phyloP scores from a whole-genome alignment of 2,329 filamentous ascomycete genomes.

The Aspergillus ustus region DNA sequence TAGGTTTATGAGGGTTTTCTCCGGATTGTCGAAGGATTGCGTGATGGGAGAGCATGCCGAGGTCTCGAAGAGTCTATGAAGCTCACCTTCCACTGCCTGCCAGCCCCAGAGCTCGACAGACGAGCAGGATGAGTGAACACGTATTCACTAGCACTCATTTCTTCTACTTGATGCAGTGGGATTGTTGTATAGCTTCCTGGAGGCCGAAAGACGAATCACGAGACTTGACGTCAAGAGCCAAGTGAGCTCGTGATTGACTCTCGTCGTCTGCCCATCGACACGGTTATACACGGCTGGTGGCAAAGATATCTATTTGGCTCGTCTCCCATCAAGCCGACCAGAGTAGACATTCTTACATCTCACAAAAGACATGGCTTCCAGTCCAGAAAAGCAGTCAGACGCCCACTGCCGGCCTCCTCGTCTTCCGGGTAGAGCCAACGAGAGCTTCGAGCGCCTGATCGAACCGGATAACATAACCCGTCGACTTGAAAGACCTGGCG shows the following conservation, averaged over 20 bases:
- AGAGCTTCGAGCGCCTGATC: not conserved
- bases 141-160: not conserved
- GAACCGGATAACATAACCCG: not conserved
- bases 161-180: not conserved
- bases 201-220: constrained; percentile 8
- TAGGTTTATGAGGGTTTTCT: constrained; percentile 1
- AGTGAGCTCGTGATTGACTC: not conserved
- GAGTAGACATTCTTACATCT: constrained; percentile 1
- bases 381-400: constrained; percentile 4
- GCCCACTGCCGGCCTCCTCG: not conserved
- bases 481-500: constrained; percentile 13
- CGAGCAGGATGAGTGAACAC: not conserved
- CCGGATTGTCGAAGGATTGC: not conserved
- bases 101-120: not conserved
- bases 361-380: constrained; percentile 15
- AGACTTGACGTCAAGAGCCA: constrained; percentile 8
- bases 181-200: constrained; percentile 3
- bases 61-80: constrained; percentile 4
- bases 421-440: constrained; percentile 1
- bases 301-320: constrained; percentile 8
- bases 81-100: not conserved
- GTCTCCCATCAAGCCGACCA: not conserved
- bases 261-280: not conserved
- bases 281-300: constrained; percentile 7
- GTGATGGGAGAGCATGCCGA: not conserved